These are phyloP conservation scores for Diplosphaera chodatii DNA, from an alignment of 139 green algal species.

Conservation along the genomic window DNA sequence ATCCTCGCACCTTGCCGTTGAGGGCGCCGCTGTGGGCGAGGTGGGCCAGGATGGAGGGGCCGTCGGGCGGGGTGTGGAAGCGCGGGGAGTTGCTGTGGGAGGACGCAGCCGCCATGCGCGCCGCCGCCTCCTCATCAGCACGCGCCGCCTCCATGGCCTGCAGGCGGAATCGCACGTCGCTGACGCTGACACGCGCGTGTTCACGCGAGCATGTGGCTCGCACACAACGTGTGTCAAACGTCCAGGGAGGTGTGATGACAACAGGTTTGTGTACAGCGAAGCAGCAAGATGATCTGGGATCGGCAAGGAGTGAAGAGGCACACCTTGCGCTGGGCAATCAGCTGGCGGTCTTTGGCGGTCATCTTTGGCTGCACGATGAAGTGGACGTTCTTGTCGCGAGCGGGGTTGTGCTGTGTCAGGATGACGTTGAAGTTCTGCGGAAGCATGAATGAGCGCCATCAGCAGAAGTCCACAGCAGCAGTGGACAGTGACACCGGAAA, in stretches of 20 bases:
- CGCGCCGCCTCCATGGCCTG: not conserved
- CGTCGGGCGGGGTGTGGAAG: not conserved
- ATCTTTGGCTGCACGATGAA: not conserved
- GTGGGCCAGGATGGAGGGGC: not conserved
- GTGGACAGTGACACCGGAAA: too few relatives aligned
- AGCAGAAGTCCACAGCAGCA: not conserved
- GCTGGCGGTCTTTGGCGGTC: not conserved
- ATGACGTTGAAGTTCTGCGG: conserved; percentile 3
- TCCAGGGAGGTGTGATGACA: too few relatives aligned
- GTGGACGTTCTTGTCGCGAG: not conserved
- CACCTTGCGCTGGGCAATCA: not conserved
- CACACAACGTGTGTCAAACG: too few relatives aligned
- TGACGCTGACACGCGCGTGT: too few relatives aligned
- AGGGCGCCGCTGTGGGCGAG: not conserved
- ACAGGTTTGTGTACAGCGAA: too few relatives aligned
- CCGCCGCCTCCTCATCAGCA: not conserved
- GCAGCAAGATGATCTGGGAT: too few relatives aligned
- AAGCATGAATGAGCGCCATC: not conserved
- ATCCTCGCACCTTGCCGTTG: not conserved
- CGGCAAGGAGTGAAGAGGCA: too few relatives aligned
- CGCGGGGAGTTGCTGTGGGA: not conserved
- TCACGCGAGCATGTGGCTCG: too few relatives aligned
- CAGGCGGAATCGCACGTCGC: too few relatives aligned
- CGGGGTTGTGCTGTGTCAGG: conserved; percentile 2
- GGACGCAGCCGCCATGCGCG: not conserved